Base-by-base conservation (phyloP, 202 grass and related monocot genomes). In the Panicum hallii region DNA sequence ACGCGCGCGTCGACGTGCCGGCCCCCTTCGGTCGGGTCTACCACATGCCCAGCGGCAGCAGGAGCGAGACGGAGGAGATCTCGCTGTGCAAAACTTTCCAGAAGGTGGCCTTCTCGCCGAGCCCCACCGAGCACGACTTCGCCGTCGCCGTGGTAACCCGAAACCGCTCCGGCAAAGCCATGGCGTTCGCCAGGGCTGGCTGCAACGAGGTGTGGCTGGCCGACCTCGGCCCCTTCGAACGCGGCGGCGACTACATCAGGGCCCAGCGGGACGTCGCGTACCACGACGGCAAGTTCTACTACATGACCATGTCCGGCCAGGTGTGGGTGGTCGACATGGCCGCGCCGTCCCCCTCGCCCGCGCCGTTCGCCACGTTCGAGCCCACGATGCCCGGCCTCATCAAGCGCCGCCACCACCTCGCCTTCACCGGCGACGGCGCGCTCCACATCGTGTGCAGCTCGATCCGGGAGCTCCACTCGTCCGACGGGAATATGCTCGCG, bases 101-200 rank as follows among this genome's bases (percentile, higher is more conserved):
- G 14, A 84, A 84, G 82, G 71, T 84, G 71, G 64, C 34, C 36
- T 84, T 84, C 72, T 55, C 72, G 19, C 82, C 72, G 15, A 32
- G 23, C 72, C 72, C 82, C 11, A 84, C 5, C 34, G 61, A 38
- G 48, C 60, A 66, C 2, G 34, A 64, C 46, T 75, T 66, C 68
- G 55, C 68, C 56, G 43, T 36, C 3, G 82, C 72, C 3, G 73
- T 64, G 0, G 20, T 73, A 56, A 50, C 55, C 7, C 4, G 20
- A 28, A 2, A 6, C 68, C 16, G 44, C 47, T 4, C 8, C 19
- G 20, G 55, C 55, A 22, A 57, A 1, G n/a, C 36, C 45, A 9
- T 83, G 12, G 13, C 11, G 13, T 75, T 50, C 71, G 8, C 56
- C 70, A 74, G 81, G 45, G 68, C 80, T 2, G 54, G 43, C 55